Evolutionary conservation across 1,284 basidiomycete genomes (phyloP), one percentile per base, ranked within the genome.

Genomic region (Cryptococcus wingfieldii): DNA sequence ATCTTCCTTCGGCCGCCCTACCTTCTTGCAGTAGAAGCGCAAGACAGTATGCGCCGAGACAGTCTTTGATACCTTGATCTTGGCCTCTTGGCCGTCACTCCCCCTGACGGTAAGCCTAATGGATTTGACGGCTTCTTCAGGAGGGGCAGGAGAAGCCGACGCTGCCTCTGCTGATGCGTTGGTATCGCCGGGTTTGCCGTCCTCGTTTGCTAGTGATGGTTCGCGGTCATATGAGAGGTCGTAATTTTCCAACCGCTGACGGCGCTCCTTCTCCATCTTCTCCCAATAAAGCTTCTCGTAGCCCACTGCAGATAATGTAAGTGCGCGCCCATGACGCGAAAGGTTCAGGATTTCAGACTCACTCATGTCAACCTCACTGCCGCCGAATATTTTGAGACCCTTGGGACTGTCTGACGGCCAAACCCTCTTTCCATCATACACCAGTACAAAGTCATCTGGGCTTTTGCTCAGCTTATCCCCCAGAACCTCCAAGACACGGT

Each of bases 271-370:
- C 43, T 65, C 55, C 2, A 69, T 16, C 44, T 53, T 52, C 12
- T 65, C 59, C 55, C 50, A 66, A 50, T 66, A 47, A 14, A 41
- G 16, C 51, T 65, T 65, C 54, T 69, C 66, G 52, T 71, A 70
- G 1, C 65, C 70, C 37, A 38, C 69, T 72, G 50, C 18, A 46
- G 19, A 25, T 16, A 9, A 46, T 46, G 14, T 27, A 23, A 19
- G 45, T 19, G 25, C 8, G 23, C 4, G 41, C 23, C n/a, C n/a
- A 23, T 16, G 16, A 42, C 41, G 10, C 18, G 18, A 46, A 2
- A 46, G 27, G 7, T 10, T 46, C 10, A 9, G 25, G 31, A 54
- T 49, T 25, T 23, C 44, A n/a, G 9, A 66, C 70, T 45, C 51
- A 72, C 69, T 39, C 43, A 72, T 56, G n/a, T 66, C 61, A 5